phyloP scores from a whole-genome alignment of 495 filamentous ascomycete species.

The Penicillium samsonianum region DNA sequence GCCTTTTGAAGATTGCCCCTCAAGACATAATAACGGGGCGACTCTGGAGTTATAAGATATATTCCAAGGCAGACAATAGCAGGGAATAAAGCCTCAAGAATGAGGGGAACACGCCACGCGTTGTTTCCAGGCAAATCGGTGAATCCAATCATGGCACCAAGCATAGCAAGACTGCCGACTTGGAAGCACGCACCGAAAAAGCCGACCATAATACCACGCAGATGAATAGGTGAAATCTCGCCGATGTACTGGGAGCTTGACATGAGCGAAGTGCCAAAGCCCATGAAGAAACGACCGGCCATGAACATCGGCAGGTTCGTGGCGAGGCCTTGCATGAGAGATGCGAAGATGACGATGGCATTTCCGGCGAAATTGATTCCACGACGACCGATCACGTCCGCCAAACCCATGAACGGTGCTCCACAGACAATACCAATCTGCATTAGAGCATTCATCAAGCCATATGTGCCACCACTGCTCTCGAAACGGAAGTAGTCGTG shows the following conservation, averaged over 20 bases:
- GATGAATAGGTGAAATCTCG: constrained; percentile 45
- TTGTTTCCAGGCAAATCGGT: constrained; percentile 29
- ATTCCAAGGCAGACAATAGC: constrained; percentile 41
- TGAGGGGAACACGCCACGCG: constrained; percentile 39
- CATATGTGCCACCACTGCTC: constrained; percentile 32
- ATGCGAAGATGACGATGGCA: constrained; percentile 37
- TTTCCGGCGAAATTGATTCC: constrained; percentile 45
- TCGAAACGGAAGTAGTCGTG: constrained; percentile 37
- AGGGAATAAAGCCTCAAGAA: constrained; percentile 43
- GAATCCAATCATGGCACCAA: constrained; percentile 40
- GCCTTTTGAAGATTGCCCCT: constrained; percentile 38
- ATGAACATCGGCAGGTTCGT: constrained; percentile 39
- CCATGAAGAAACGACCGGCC: constrained; percentile 45
- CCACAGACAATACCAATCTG: constrained; percentile 41
- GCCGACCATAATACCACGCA: constrained; percentile 46
- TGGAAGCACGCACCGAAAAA: constrained; percentile 49
- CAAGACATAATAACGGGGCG: constrained; percentile 45
- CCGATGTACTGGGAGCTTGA: constrained; percentile 47
- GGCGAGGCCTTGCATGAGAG: constrained; percentile 42
- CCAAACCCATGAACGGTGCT: constrained; percentile 38
- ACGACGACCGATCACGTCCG: constrained; percentile 44
- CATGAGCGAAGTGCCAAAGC: constrained; percentile 43
- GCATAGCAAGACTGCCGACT: constrained; percentile 40
- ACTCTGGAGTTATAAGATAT: constrained; percentile 43
- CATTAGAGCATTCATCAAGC: constrained; percentile 42